These are phyloP conservation scores for Pichia phayaonensis DNA, from an alignment of 805 yeast genomes.

Conservation along the genomic window DNA sequence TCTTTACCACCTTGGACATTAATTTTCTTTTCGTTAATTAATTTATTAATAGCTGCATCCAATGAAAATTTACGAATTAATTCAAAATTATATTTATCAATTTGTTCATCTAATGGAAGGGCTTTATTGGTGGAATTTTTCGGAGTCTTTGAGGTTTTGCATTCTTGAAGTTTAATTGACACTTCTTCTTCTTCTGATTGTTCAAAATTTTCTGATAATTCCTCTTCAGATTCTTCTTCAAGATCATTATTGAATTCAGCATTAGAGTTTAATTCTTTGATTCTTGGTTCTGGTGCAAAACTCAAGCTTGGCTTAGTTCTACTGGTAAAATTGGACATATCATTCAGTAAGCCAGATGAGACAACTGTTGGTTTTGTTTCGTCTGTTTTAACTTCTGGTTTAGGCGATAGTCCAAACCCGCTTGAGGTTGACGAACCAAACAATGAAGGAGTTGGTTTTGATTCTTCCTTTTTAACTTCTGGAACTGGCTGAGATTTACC, in stretches of 20 bases:
- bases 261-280: conserved; percentile 4
- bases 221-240: neutral
- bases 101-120: conserved; percentile 2
- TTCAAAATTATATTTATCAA: neutral
- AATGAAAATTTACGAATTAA: neutral
- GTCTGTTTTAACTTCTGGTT: neutral
- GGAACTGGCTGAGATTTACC: neutral
- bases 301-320: neutral
- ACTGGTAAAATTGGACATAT: neutral
- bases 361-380: neutral
- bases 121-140: neutral
- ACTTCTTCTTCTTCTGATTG: no score
- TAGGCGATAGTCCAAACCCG: neutral
- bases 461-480: neutral
- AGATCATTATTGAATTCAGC: neutral
- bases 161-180: neutral
- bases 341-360: neutral
- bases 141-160: no score
- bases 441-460: neutral
- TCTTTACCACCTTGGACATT: neutral
- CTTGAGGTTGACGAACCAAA: neutral
- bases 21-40: neutral
- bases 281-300: neutral
- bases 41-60: neutral
- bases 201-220: neutral